phyloP scores from a whole-genome alignment of 805 yeast species.

The Kuraishia cidri region DNA sequence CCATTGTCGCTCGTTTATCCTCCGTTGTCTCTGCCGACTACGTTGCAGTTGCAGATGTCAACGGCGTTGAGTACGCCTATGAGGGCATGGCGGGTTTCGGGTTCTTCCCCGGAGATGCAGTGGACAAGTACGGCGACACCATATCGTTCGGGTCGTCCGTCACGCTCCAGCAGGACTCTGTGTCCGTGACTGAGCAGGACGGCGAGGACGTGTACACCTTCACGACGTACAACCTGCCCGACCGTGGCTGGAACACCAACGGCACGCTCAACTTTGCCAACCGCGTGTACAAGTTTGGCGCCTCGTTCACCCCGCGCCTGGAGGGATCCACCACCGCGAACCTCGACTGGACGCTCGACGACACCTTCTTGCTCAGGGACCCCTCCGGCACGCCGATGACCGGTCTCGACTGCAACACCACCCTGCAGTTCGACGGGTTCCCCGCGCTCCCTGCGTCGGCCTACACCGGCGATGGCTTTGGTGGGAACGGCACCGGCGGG shows the following conservation, averaged over 20 bases:
- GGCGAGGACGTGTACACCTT: slow-evolving; percentile 15
- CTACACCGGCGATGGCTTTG: slow-evolving; percentile 21
- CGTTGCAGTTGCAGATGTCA: slow-evolving; percentile 11
- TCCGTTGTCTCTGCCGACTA: slow-evolving; percentile 5
- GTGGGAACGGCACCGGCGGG: slow-evolving; percentile 7
- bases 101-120: slow-evolving; percentile 13
- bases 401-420: slow-evolving; percentile 20
- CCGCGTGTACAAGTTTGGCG: slow-evolving; percentile 16
- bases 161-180: slow-evolving; percentile 13
- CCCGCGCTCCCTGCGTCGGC: slow-evolving; percentile 16
- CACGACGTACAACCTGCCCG: slow-evolving; percentile 19
- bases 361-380: slow-evolving; percentile 19
- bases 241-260: slow-evolving; percentile 22
- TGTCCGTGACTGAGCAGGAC: slow-evolving; percentile 6
- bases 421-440: slow-evolving; percentile 12
- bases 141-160: slow-evolving; percentile 22
- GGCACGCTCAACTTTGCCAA: slow-evolving; percentile 19
- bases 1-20: no score
- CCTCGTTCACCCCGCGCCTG: slow-evolving; percentile 14
- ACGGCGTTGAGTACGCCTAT: slow-evolving; percentile 12
- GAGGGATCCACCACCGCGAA: slow-evolving; percentile 8
- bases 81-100: slow-evolving; percentile 21
- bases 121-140: slow-evolving; percentile 19
- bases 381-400: slow-evolving; percentile 16
- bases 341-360: slow-evolving; percentile 17